Evolutionary conservation across 805 yeast genomes (phyloP), one percentile per base, ranked within the genome.

Genomic region (Ogataea kodamae): DNA sequence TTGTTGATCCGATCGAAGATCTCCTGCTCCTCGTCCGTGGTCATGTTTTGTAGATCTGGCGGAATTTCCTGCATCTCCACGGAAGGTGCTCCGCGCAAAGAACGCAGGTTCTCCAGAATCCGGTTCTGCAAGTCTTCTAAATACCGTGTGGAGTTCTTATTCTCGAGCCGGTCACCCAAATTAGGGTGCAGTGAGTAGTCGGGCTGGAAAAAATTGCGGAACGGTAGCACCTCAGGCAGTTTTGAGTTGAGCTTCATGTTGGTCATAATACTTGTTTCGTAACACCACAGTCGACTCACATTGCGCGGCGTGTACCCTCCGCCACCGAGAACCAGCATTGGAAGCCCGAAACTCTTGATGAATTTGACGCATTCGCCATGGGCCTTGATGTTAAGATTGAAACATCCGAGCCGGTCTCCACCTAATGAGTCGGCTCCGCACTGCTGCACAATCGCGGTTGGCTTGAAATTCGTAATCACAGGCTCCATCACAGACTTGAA

Each of bases 241-340:
- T 76, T 81, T n/a, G 80, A 62, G 16, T 86, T 84, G 49, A 90
- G 65, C 29, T 80, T 70, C 9, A 81, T 86, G 48, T 85, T 81
- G 46, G 92, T 81, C 54, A 90, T 70, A 17, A 92, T 70, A 21
- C 96, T 90, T 1, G 97, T 90, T 61, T 90, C 98, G 58, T 82
- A 88, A 49, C 96, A 82, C 98, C 98, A 90, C 19, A 94, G 72
- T 48, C 97, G 70, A 23, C 94, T 81, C 9, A 90, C 98, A 54
- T 90, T 90, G 52, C 97, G 72, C 55, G 95, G 95, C 2, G 98
- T 92, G 61, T 90, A 90, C 12, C 98, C 98, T 40, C 98, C 98
- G 33, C 98, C 98, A 14, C 98, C 98, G 9, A 90, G 65, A 5
- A 89, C 95, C 46, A 90, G 65, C 74, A 87, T 76, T 7, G 97